Evolutionary conservation across 2,329 filamentous ascomycete species (phyloP), one percentile per base, ranked within the genome.

Genomic region (Pezicula carpinea): DNA sequence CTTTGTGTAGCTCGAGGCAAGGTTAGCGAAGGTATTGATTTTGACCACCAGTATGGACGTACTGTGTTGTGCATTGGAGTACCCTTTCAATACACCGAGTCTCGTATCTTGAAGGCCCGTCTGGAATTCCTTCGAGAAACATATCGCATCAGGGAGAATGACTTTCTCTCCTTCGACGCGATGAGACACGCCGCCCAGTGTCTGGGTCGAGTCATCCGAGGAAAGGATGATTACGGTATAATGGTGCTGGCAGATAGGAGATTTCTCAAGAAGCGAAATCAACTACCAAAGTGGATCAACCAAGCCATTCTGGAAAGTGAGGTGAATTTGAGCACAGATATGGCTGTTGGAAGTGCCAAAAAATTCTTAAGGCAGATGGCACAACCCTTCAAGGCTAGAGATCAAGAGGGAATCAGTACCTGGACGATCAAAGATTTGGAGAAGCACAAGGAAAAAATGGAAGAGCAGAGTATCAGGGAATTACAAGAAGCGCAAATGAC

Each of bases 151-250:
- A 83, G 89, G 49, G 93, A 97, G 65, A 95, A 96, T 57, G 95
- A 99, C 64, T 99, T 99, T 63, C 71, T 99, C 8, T 97, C 93
- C 17, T 99, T 99, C 74, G 93, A 99, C 64, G 93, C 93, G 18
- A 99, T 99, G 92, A 83, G 93, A n/a, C 93, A 99, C 64, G 93
- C 93, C 13, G 92, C 93, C 1, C 93, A 99, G 64, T 99, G 93
- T 62, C 74, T 99, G 2, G 95, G 93, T 13, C 91, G 93, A 64
- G 93, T 99, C 36, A 73, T 99, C 52, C 79, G 93, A 59, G 93
- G 93, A 19, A 99, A 99, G 66, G 95, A 99, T 63, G 93, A 99
- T 67, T 99, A 99, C 66, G 93, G 93, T n/a, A 89, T 99, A 73
- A 99, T 99, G 93, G 92, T 99, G 4, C 76, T 99, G 22, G 93